Evolutionary conservation across 495 filamentous ascomycete species (phyloP).

Genomic region (Podospora didyma): DNA sequence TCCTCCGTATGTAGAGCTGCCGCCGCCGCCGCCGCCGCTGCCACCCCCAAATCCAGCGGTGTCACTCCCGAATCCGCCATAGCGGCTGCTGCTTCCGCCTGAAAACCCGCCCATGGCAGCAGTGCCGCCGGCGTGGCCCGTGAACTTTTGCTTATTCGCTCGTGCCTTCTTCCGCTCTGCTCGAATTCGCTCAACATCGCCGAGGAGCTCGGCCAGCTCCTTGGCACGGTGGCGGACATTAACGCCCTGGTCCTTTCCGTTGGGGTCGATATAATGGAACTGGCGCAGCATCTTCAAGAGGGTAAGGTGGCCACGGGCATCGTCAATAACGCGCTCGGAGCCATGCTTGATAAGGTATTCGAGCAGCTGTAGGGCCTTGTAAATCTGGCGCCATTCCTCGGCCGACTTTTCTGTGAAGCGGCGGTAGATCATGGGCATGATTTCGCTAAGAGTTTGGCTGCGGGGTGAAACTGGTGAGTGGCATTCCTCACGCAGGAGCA

Average conservation of each 20-base stretch:
- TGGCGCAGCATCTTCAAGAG: slow-evolving; percentile 97
- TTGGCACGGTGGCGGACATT: slow-evolving; percentile 97
- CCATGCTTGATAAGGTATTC: slow-evolving; percentile 99
- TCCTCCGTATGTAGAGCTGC: slow-evolving; percentile 64
- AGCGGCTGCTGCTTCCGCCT: slow-evolving; percentile 53
- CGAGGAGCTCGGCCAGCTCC: slow-evolving; percentile 87
- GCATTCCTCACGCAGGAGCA: not conserved
- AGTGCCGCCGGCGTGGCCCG: slow-evolving; percentile 64
- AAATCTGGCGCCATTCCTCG: slow-evolving; percentile 99
- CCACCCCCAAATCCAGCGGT: slow-evolving; percentile 45
- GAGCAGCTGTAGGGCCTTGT: slow-evolving; percentile 93
- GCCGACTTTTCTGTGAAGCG: slow-evolving; percentile 97
- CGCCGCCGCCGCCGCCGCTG: slow-evolving; percentile 55
- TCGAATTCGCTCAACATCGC: slow-evolving; percentile 91
- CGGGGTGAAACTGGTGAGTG: not conserved
- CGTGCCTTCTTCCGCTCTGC: slow-evolving; percentile 92
- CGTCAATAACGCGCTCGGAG: slow-evolving; percentile 95
- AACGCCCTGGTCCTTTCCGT: slow-evolving; percentile 96
- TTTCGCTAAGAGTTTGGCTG: slow-evolving; percentile 95
- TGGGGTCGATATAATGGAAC: slow-evolving; percentile 94
- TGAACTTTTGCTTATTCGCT: slow-evolving; percentile 85
- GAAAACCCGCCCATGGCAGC: slow-evolving; percentile 29
- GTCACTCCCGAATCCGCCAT: slow-evolving; percentile 86
- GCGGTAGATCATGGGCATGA: slow-evolving; percentile 99
- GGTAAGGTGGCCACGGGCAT: slow-evolving; percentile 90